Evolutionary conservation across 805 yeast genomes (phyloP), one percentile per base, ranked within the genome.

Genomic region (Kuraishia piskuri): DNA sequence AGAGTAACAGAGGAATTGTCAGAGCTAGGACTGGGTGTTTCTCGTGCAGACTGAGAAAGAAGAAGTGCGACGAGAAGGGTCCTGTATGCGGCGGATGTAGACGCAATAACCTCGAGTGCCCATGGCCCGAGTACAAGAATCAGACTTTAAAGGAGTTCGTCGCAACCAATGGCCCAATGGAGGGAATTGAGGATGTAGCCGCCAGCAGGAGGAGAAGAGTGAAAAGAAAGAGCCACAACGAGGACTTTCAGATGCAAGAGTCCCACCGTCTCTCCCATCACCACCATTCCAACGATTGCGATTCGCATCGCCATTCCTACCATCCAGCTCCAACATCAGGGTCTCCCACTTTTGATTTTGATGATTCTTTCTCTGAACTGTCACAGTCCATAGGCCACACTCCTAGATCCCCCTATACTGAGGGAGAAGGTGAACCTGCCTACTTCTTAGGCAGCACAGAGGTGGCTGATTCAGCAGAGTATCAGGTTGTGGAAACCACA

Each of bases 41-140:
- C 40, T 31, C 40, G 17, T 31, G 56, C 24, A 45, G 56, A 7
- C 49, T 22, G 22, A 54, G 50, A 36, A 52, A 52, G 50, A 21
- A 46, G 37, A 54, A 54, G 48, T 54, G 56, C 23, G 56, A 54
- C 21, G 56, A 54, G 50, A 46, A 48, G 23, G 49, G 31, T 17
- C 56, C 56, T 2, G 52, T 54, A 10, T 54, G 56, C 26, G n/a
- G 37, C 14, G 49, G 50, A 20, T 54, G 56, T 19, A 14, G n/a
- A 4, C 21, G 49, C 12, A 31, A 31, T n/a, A 31, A 12, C 17
- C 40, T 31, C 40, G 40, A 31, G 17, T 31, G 40, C 14, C 40
- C 40, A 12, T 31, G 40, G 40, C 40, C 40, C 9, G 40, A 31
- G 40, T 31, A 31, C 14, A 31, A 31, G 40, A 31, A 31, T 12